Conservation (phyloP, 2,329 filamentous ascomycete species). For the Cercospora beticola region DNA sequence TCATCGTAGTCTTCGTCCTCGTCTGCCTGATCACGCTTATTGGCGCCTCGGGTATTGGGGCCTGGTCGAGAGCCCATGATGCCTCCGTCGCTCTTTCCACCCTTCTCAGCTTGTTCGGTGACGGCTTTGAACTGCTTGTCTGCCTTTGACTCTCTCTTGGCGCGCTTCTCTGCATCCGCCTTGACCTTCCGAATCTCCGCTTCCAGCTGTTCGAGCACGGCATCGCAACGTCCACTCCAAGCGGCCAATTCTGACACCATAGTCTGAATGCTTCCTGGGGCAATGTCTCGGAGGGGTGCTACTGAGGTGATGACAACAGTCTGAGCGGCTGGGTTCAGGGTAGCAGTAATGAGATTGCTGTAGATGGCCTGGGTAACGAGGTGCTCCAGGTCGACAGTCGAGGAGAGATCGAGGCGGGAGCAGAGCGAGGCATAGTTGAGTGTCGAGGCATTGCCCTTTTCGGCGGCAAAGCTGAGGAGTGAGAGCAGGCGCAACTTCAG, state of each 20-base stretch:
- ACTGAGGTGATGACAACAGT: slow-evolving; percentile 76
- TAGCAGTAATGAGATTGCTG: slow-evolving; percentile 75
- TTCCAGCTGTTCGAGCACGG: slow-evolving; percentile 73
- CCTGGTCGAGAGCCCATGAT: slow-evolving; percentile 12
- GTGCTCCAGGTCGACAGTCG: slow-evolving; percentile 72
- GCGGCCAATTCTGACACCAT: slow-evolving; percentile 67
- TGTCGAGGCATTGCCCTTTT: slow-evolving; percentile 47
- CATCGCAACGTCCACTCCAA: slow-evolving; percentile 78
- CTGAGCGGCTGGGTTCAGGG: slow-evolving; percentile 75
- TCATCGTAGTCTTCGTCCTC: slow-evolving; percentile 35
- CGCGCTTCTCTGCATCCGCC: slow-evolving; percentile 41
- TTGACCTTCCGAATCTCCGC: slow-evolving; percentile 69
- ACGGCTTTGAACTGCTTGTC: slow-evolving; percentile 42
- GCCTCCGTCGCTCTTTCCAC: slow-evolving; percentile 8
- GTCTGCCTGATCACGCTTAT: slow-evolving; percentile 26
- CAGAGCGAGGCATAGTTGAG: slow-evolving; percentile 74
- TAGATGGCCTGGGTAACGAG: slow-evolving; percentile 88
- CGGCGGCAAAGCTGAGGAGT: slow-evolving; percentile 74
- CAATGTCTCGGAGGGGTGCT: slow-evolving; percentile 81
- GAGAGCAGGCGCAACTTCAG: slow-evolving; percentile 90
- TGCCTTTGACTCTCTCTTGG: slow-evolving; percentile 46
- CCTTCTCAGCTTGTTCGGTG: slow-evolving; percentile 28
- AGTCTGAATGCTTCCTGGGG: slow-evolving; percentile 66
- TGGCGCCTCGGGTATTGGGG: slow-evolving; percentile 18
- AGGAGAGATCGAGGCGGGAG: slow-evolving; percentile 63